Conservation (phyloP, 1,284 basidiomycete genomes). For the Leccinum glutinopallens region DNA sequence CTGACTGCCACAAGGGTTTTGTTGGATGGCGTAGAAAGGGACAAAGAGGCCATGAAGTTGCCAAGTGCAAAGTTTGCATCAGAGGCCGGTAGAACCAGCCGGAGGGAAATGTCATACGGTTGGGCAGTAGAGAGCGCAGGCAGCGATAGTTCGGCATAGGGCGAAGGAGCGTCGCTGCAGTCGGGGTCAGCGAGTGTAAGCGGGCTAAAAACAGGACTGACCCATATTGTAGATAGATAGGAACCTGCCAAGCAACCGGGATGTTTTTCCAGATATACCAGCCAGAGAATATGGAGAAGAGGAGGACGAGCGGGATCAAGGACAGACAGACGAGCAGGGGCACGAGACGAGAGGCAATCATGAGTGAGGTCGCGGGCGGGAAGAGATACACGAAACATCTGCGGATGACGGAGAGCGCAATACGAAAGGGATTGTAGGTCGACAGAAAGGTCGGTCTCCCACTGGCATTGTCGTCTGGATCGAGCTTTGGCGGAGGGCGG, state of each 20-base stretch:
- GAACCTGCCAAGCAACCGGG: conserved; percentile 65
- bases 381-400: conserved; percentile 32
- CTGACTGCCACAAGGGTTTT: conserved; percentile 59
- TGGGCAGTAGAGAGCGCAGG: conserved; percentile 57
- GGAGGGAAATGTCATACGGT: conserved; percentile 69
- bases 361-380: conserved; percentile 48
- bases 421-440: conserved; percentile 6
- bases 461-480: conserved; percentile 17
- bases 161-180: conserved; percentile 59
- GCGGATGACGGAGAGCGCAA: conserved; percentile 7
- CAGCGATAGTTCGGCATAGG: conserved; percentile 59
- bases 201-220: conserved; percentile 38
- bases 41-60: conserved; percentile 77
- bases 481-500: conserved; percentile 29
- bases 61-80: conserved; percentile 70
- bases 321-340: conserved; percentile 60
- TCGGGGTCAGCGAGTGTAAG: conserved; percentile 11
- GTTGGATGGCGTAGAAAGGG: conserved; percentile 57
- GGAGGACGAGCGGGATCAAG: conserved; percentile 60
- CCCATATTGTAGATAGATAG: conserved; percentile 77
- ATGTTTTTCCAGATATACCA: conserved; percentile 70
- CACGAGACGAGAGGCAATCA: conserved; percentile 55
- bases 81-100: conserved; percentile 65
- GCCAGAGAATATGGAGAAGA: conserved; percentile 65
- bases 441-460: conserved; percentile 4